These are phyloP conservation scores for Cytidiella melzeri DNA, from an alignment of 768 basidiomycete species.

Conservation along the genomic window DNA sequence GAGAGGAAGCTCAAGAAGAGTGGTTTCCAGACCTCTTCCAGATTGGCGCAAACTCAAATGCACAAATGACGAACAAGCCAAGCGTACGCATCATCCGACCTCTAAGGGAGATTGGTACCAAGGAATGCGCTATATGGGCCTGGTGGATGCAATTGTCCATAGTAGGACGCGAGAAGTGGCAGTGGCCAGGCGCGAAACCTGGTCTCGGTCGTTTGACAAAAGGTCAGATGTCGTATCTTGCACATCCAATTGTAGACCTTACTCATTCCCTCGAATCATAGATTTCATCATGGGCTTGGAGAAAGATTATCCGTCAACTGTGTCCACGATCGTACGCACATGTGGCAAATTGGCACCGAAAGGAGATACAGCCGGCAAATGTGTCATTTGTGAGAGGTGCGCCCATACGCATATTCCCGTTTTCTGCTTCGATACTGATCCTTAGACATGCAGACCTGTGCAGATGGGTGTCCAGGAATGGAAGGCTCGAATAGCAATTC, in stretches of 20 bases:
- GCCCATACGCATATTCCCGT: slow-evolving; percentile 5
- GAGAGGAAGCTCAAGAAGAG: slow-evolving; percentile 65
- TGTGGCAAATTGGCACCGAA: slow-evolving; percentile 75
- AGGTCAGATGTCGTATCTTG: slow-evolving; percentile 34
- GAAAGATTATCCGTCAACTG: slow-evolving; percentile 80
- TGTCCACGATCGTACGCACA: slow-evolving; percentile 76
- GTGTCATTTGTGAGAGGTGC: slow-evolving; percentile 64
- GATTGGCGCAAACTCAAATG: slow-evolving; percentile 4
- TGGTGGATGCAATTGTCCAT: slow-evolving; percentile 63
- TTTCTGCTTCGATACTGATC: neutral
- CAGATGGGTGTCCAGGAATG: slow-evolving; percentile 64
- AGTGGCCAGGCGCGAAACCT: slow-evolving; percentile 39
- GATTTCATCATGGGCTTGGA: slow-evolving; percentile 80
- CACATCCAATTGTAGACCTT: neutral
- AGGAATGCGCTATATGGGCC: slow-evolving; percentile 73
- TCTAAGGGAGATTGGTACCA: slow-evolving; percentile 66
- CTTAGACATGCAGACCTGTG: slow-evolving; percentile 42
- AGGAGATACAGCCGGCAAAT: slow-evolving; percentile 39
- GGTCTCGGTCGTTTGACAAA: slow-evolving; percentile 65
- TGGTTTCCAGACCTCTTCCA: slow-evolving; percentile 41
- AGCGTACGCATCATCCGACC: slow-evolving; percentile 51
- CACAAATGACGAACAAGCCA: slow-evolving; percentile 6
- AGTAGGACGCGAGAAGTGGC: slow-evolving; percentile 41
- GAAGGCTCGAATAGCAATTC: slow-evolving; percentile 71
- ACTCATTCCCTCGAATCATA: slow-evolving; percentile 25